Percentiles rank a stretch among this genome's conserved stretches.
These are phyloP conservation scores for Phytophthora rubi DNA, from an alignment of 352 stramenopile species.

Conservation along the genomic window DNA sequence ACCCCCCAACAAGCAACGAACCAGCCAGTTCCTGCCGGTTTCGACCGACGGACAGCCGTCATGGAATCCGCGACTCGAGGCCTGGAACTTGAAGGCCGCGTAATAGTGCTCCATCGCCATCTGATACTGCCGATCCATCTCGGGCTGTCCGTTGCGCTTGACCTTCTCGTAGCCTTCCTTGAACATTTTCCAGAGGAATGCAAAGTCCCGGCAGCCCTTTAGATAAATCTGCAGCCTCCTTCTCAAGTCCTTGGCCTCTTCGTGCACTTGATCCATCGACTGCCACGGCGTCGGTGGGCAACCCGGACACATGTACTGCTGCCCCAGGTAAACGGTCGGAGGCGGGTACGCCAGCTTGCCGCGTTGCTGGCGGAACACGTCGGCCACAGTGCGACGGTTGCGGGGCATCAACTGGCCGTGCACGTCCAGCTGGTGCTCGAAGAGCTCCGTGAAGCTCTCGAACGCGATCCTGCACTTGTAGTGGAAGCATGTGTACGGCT, in stretches of 20 bases:
- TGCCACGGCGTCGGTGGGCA: constrained; percentile 52
- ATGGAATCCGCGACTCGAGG: constrained; percentile 27
- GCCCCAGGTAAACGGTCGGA: constrained; percentile 58
- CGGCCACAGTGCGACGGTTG: constrained; percentile 42
- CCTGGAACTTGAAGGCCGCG: constrained; percentile 51
- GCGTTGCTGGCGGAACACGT: constrained; percentile 46
- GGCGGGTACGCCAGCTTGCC: constrained; percentile 43
- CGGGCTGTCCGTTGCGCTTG: constrained; percentile 38
- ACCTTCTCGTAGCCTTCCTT: constrained; percentile 48
- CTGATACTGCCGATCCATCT: constrained; percentile 60
- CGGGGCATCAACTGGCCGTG: constrained; percentile 53
- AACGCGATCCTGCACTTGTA: constrained; percentile 40
- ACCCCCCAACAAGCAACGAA: constrained; percentile 21
- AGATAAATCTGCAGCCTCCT: constrained; percentile 17
- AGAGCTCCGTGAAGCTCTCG: constrained; percentile 43
- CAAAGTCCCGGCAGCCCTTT: constrained; percentile 9
- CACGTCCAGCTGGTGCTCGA: constrained; percentile 63
- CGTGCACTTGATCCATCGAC: constrained; percentile 45
- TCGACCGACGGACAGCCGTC: constrained; percentile 48
- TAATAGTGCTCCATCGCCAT: constrained; percentile 68
- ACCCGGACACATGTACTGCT: constrained; percentile 47
- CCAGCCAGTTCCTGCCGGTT: constrained; percentile 59
- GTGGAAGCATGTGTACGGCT: constrained; percentile 24
- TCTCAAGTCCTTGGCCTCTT: constrained; percentile 44
- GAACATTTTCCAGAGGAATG: constrained; percentile 41